Evolutionary conservation across 139 green algal species (phyloP).

Genomic region (Haematococcus lacustris): DNA sequence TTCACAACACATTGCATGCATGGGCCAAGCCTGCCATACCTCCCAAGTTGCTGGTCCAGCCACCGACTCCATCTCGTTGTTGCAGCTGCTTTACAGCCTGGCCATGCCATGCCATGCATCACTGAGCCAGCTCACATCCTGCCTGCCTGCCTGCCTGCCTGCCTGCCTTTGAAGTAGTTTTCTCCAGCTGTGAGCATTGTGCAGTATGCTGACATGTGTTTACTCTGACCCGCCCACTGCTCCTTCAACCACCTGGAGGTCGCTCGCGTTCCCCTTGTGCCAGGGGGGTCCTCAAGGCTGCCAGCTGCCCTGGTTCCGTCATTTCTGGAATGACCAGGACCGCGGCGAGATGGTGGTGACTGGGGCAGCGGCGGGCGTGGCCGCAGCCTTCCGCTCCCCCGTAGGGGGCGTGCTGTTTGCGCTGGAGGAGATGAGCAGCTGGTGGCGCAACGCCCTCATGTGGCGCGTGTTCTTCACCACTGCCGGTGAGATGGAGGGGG

Average conservation of each 20-base stretch:
- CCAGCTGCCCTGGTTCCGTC: background rate
- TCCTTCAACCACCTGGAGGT: too few relatives aligned
- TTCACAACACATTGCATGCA: too few relatives aligned
- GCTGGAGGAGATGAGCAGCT: conserved; percentile 72
- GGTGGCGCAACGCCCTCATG: conserved; percentile 62
- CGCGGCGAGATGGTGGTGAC: conserved; percentile 66
- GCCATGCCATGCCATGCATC: too few relatives aligned
- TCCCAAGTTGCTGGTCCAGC: too few relatives aligned
- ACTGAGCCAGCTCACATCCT: too few relatives aligned
- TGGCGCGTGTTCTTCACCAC: conserved; percentile 81
- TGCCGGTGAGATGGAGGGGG: conserved; percentile 31
- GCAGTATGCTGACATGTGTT: too few relatives aligned
- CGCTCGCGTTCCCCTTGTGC: too few relatives aligned
- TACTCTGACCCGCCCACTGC: too few relatives aligned
- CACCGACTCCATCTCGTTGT: background rate
- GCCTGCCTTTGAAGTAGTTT: too few relatives aligned
- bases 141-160: too few relatives aligned
- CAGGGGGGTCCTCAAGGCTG: background rate
- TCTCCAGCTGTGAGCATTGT: too few relatives aligned
- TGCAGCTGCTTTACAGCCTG: conserved; percentile 14
- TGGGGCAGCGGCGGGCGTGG: conserved; percentile 66
- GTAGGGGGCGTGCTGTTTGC: conserved; percentile 84
- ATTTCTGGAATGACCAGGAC: conserved; percentile 70
- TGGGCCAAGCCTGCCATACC: too few relatives aligned
- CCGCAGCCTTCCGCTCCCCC: conserved; percentile 72